A percentile compares a stretch with the other conserved stretches of the same genome.
phyloP scores from a whole-genome alignment of 495 filamentous ascomycete genomes.

The Monascus purpureus region DNA sequence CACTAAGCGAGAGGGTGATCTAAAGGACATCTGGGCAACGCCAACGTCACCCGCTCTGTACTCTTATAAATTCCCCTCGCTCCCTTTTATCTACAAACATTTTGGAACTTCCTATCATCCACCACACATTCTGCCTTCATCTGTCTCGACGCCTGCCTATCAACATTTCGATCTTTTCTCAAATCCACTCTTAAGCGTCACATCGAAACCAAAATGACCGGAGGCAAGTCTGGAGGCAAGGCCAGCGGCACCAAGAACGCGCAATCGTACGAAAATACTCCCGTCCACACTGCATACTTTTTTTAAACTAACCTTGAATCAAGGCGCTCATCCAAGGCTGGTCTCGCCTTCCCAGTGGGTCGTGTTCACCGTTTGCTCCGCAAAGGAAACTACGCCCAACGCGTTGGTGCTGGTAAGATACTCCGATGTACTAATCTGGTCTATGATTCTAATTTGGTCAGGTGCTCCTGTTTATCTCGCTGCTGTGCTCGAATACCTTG shows the following conservation, averaged over 20 bases:
- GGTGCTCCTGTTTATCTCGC: slow-evolving; percentile 96
- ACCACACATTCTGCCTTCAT: slow-evolving; percentile 13
- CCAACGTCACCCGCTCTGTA: slow-evolving; percentile 30
- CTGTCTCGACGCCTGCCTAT: too few relatives aligned
- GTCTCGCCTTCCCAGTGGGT: slow-evolving; percentile 97
- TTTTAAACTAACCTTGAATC: slow-evolving; percentile 20
- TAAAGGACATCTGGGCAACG: slow-evolving; percentile 21
- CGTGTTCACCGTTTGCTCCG: slow-evolving; percentile 99
- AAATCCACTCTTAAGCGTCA: slow-evolving; percentile 9
- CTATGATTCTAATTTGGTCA: slow-evolving; percentile 21
- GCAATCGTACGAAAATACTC: slow-evolving; percentile 53
- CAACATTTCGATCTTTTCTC: slow-evolving; percentile 10
- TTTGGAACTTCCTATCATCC: slow-evolving; percentile 11
- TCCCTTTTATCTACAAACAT: slow-evolving; percentile 19
- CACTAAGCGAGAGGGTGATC: slow-evolving; percentile 39
- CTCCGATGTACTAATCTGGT: not conserved
- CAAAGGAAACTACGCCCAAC: slow-evolving; percentile 99
- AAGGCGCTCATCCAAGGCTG: slow-evolving; percentile 97
- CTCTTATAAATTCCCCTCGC: slow-evolving; percentile 33
- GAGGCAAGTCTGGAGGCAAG: slow-evolving; percentile 98
- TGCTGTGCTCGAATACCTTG: slow-evolving; percentile 95
- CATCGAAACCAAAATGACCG: slow-evolving; percentile 75
- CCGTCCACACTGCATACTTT: too few relatives aligned
- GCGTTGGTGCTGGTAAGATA: slow-evolving; percentile 81
- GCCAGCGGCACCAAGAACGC: slow-evolving; percentile 92